Conservation (phyloP, 495 filamentous ascomycete genomes). For the Penicillium tannophilum region DNA sequence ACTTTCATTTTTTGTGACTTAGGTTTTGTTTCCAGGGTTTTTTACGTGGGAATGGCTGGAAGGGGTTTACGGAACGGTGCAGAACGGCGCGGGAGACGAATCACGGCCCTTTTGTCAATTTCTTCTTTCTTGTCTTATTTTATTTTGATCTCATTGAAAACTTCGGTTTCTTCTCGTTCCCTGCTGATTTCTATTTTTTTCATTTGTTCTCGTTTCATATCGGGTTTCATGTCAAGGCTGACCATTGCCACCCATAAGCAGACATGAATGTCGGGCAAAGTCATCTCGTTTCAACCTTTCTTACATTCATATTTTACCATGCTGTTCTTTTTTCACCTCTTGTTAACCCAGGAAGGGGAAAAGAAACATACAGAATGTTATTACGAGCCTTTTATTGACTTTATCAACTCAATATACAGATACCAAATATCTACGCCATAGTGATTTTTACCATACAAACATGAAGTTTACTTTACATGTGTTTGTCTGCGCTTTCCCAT, state of each 20-base stretch:
- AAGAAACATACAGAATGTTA: slow-evolving; percentile 24
- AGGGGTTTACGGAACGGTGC: slow-evolving; percentile 32
- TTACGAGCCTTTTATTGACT: neutral
- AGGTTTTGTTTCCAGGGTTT: slow-evolving; percentile 6
- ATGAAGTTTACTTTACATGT: neutral
- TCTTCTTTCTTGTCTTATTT: slow-evolving; percentile 17
- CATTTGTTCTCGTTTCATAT: too few species aligned
- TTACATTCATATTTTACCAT: neutral
- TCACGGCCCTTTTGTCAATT: slow-evolving; percentile 13
- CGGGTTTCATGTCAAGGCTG: neutral
- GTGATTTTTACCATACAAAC: neutral
- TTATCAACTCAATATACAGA: neutral
- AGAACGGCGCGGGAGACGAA: slow-evolving; percentile 25
- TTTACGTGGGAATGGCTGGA: slow-evolving; percentile 4
- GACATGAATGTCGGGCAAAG: neutral
- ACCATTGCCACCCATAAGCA: neutral
- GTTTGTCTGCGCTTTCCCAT: slow-evolving; percentile 10
- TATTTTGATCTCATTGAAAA: slow-evolving; percentile 7
- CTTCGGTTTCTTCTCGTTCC: slow-evolving; percentile 14
- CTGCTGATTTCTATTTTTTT: too few species aligned
- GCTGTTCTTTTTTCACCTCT: too few species aligned
- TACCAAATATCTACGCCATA: neutral
- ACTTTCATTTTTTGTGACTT: slow-evolving; percentile 5
- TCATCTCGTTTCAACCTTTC: neutral
- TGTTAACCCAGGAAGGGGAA: neutral